phyloP scores from a whole-genome alignment of 1,139 yeast species.

The Pneumocystis oryctolagi region DNA sequence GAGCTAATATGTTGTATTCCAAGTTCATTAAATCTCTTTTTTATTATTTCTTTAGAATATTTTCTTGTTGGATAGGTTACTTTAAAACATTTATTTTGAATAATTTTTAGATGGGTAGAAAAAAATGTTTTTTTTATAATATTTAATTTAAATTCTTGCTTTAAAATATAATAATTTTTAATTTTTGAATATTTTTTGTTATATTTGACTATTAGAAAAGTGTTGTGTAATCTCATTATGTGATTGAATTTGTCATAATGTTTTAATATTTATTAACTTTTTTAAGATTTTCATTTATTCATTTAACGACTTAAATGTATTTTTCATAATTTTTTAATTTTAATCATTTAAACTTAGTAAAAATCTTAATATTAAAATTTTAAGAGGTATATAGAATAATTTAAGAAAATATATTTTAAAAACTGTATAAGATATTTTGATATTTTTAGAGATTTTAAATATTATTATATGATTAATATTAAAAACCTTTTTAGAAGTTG shows the following conservation, averaged over 20 bases:
- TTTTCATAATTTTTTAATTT: background rate
- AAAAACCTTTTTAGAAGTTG: background rate
- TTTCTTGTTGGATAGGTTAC: background rate
- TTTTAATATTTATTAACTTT: background rate
- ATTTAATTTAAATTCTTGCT: background rate
- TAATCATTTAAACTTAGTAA: background rate
- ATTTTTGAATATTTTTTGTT: background rate
- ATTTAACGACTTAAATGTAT: background rate
- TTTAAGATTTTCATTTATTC: background rate
- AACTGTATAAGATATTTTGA: background rate
- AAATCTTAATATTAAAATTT: background rate
- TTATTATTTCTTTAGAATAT: constrained; percentile 3
- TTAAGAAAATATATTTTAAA: background rate
- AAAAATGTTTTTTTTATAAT: background rate
- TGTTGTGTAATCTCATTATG: background rate
- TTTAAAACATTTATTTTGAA: background rate
- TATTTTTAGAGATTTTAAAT: background rate
- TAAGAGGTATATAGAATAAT: background rate
- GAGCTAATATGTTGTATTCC: constrained; percentile 59
- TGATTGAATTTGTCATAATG: background rate
- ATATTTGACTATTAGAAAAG: background rate
- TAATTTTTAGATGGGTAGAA: background rate
- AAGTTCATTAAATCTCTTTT: constrained; percentile 25
- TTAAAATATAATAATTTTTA: background rate
- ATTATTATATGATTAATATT: background rate